phyloP scores from a whole-genome alignment of 2,329 filamentous ascomycete genomes.

The Fusarium pininemorale region DNA sequence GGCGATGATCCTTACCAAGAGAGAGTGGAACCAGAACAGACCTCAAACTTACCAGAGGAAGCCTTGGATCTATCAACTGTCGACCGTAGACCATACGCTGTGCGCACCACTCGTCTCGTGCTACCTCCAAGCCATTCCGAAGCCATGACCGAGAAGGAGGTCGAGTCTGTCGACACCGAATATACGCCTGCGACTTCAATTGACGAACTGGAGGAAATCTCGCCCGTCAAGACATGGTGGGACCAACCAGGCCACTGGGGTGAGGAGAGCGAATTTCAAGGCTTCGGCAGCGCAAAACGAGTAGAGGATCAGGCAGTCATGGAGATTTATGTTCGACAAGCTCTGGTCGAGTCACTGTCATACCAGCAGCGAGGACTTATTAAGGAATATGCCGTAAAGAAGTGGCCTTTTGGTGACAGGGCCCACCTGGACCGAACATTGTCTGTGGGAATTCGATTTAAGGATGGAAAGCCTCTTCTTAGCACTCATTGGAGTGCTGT shows the following conservation, averaged over 20 bases:
- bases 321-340: slow-evolving; percentile 59
- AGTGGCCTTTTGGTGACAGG: slow-evolving; percentile 47
- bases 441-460: slow-evolving; percentile 50
- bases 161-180: slow-evolving; percentile 43
- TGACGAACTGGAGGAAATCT: slow-evolving; percentile 58
- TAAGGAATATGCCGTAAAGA: slow-evolving; percentile 45
- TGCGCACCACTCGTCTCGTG: slow-evolving; percentile 45
- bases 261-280: slow-evolving; percentile 53
- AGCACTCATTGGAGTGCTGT: slow-evolving; percentile 50
- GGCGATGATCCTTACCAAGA: slow-evolving; percentile 52
- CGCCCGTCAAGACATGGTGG: slow-evolving; percentile 63
- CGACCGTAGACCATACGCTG: slow-evolving; percentile 39
- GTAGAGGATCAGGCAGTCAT: slow-evolving; percentile 56
- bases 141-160: slow-evolving; percentile 46
- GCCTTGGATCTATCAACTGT: slow-evolving; percentile 35
- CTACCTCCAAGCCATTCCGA: slow-evolving; percentile 49
- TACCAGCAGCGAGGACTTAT: slow-evolving; percentile 49
- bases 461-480: slow-evolving; percentile 53
- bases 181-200: slow-evolving; percentile 60
- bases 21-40: slow-evolving; percentile 40
- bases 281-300: slow-evolving; percentile 54
- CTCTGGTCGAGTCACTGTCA: slow-evolving; percentile 62
- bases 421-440: slow-evolving; percentile 49
- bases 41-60: slow-evolving; percentile 46
- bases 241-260: slow-evolving; percentile 62